Percentiles rank a stretch among this genome's conserved stretches.
Evolutionary conservation across 106 monocot species (phyloP).

Genomic region (Triglochin maritima): DNA sequence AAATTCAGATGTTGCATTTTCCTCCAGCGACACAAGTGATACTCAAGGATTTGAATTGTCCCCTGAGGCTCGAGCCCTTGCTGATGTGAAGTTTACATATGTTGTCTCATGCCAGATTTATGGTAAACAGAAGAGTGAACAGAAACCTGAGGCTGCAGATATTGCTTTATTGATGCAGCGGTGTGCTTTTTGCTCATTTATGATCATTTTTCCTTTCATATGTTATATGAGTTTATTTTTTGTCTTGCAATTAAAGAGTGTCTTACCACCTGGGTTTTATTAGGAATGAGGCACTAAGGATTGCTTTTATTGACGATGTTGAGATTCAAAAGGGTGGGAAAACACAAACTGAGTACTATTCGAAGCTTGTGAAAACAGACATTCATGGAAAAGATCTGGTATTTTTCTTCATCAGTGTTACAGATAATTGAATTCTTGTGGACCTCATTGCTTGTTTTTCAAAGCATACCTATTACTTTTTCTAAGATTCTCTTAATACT

Average conservation of each 20-base stretch:
- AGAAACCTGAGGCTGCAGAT: conserved; percentile 61
- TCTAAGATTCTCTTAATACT: no score
- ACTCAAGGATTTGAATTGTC: conserved; percentile 67
- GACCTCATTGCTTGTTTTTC: no score
- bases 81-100: conserved; percentile 81
- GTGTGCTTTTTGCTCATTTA: conserved; percentile 14
- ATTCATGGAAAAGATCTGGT: conserved; percentile 91
- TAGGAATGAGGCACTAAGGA: conserved; percentile 84
- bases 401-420: background rate
- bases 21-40: conserved; percentile 23
- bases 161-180: conserved; percentile 73
- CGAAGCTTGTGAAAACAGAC: conserved; percentile 80
- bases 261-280: background rate
- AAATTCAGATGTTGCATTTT: conserved; percentile 30
- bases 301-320: conserved; percentile 65
- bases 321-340: conserved; percentile 44
- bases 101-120: conserved; percentile 88
- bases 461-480: no score
- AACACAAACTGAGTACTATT: conserved; percentile 53
- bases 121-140: conserved; percentile 72
- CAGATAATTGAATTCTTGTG: no score
- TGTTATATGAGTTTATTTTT: background rate
- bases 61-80: conserved; percentile 66
- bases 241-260: background rate
- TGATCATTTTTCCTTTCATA: background rate